A percentile compares a stretch with the other conserved stretches of the same genome.
Evolutionary conservation across 805 yeast genomes (phyloP).

Genomic region (Saccharomycopsis sp.): DNA sequence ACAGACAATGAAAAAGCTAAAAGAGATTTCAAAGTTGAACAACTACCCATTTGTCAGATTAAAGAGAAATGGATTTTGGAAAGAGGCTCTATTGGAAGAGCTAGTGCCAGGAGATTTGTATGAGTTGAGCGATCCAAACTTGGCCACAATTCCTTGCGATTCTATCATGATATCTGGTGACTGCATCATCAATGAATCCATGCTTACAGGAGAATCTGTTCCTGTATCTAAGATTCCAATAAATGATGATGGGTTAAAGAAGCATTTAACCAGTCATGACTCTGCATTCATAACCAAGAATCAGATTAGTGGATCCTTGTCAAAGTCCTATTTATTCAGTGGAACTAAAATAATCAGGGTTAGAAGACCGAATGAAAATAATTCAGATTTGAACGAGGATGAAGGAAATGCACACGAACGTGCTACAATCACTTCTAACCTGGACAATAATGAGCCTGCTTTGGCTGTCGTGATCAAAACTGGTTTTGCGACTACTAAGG

Average conservation of each 20-base stretch:
- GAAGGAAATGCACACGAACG: constrained; percentile 4
- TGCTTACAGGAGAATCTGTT: constrained; percentile 97
- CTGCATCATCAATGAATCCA: constrained; percentile 93
- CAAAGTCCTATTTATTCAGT: constrained; percentile 69
- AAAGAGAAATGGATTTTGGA: constrained; percentile 91
- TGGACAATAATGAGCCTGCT: constrained; percentile 55
- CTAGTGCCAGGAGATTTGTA: constrained; percentile 94
- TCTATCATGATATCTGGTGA: constrained; percentile 82
- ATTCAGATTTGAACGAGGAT: constrained; percentile 24
- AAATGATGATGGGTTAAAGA: constrained; percentile 47
- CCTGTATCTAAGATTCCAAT: constrained; percentile 83
- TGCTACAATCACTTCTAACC: neutral
- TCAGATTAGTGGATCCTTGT: constrained; percentile 52
- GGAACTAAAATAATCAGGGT: constrained; percentile 88
- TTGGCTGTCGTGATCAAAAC: constrained; percentile 82
- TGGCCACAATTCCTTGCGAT: constrained; percentile 77
- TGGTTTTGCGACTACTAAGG: constrained; percentile 94
- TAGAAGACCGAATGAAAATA: constrained; percentile 46
- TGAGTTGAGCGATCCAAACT: constrained; percentile 81
- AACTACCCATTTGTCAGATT: constrained; percentile 55
- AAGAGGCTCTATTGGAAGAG: constrained; percentile 61
- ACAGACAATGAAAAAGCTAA: constrained; percentile 59
- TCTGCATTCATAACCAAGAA: constrained; percentile 27
- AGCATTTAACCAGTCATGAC: constrained; percentile 46
- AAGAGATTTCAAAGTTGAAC: constrained; percentile 49